Evolutionary conservation across 2,329 filamentous ascomycete species (phyloP).

Genomic region (Talaromyces marneffei): DNA sequence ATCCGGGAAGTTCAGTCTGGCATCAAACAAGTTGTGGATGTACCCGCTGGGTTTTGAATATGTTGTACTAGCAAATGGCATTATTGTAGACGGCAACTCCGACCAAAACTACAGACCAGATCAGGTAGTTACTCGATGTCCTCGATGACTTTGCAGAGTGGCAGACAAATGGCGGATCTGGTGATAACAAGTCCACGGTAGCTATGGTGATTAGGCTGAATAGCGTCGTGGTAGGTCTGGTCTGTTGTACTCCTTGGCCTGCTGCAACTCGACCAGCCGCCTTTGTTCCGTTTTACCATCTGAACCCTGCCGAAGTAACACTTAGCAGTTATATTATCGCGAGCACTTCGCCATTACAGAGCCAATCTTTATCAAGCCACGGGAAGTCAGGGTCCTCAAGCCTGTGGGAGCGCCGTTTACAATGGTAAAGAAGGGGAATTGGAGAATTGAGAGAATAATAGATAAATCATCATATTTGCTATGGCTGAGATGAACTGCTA

Average conservation of each 20-base stretch:
- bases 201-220: constrained; percentile 18
- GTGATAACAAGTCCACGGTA: constrained; percentile 20
- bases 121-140: constrained; percentile 18
- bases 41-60: background rate
- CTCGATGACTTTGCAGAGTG: constrained; percentile 26
- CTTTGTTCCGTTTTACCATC: constrained; percentile 21
- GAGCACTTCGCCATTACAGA: no score
- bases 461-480: background rate
- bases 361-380: no score
- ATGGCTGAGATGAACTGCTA: background rate
- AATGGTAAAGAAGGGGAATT: no score
- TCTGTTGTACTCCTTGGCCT: constrained; percentile 22
- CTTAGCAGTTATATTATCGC: no score
- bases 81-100: background rate
- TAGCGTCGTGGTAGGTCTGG: constrained; percentile 13
- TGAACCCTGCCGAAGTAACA: constrained; percentile 11
- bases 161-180: constrained; percentile 19
- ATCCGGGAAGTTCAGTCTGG: constrained; percentile 14
- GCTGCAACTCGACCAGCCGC: constrained; percentile 11
- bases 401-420: no score
- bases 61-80: background rate
- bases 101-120: constrained; percentile 16
- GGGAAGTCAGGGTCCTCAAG: no score
- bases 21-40: constrained; percentile 10
- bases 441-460: no score